phyloP scores from a whole-genome alignment of 495 filamentous ascomycete species.

The Clohesyomyces aquaticus region DNA sequence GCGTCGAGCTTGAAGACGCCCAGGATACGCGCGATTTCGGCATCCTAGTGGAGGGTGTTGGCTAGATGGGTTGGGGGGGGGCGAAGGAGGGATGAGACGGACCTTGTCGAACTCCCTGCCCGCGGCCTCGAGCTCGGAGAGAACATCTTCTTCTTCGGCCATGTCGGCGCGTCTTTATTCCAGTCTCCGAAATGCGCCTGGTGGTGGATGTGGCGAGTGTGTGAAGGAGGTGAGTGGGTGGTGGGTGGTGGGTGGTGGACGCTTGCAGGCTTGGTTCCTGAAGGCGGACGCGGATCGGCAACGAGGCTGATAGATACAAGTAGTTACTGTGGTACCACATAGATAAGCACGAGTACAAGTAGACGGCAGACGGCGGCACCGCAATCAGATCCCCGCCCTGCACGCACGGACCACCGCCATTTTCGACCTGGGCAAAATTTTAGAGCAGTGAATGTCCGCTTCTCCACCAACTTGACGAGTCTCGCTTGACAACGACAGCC shows the following conservation, averaged over 20 bases:
- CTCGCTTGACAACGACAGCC: not conserved
- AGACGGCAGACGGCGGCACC: too few relatives aligned
- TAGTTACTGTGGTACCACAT: too few relatives aligned
- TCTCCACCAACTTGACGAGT: too few relatives aligned
- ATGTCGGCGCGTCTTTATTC: slow-evolving; percentile 27
- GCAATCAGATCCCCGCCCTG: not conserved
- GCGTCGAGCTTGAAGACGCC: slow-evolving; percentile 89
- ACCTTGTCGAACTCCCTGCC: slow-evolving; percentile 90
- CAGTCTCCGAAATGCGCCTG: not conserved
- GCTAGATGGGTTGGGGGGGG: slow-evolving; percentile 6
- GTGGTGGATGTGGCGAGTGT: not conserved
- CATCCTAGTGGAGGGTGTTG: slow-evolving; percentile 65
- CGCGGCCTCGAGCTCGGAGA: slow-evolving; percentile 84
- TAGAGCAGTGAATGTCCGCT: too few relatives aligned
- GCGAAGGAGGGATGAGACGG: slow-evolving; percentile 22
- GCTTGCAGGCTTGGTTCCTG: too few relatives aligned
- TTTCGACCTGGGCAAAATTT: slow-evolving; percentile 14
- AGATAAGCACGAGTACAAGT: too few relatives aligned
- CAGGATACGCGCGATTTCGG: slow-evolving; percentile 92
- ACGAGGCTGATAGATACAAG: too few relatives aligned
- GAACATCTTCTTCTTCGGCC: slow-evolving; percentile 69
- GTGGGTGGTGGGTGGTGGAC: too few relatives aligned
- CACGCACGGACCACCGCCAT: slow-evolving; percentile 28
- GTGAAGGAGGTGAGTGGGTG: not conserved
- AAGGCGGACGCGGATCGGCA: too few relatives aligned